Evolutionary conservation across 2,329 filamentous ascomycete species (phyloP), one percentile per base, ranked within the genome.

Genomic region (Zymoseptoria ardabiliae): DNA sequence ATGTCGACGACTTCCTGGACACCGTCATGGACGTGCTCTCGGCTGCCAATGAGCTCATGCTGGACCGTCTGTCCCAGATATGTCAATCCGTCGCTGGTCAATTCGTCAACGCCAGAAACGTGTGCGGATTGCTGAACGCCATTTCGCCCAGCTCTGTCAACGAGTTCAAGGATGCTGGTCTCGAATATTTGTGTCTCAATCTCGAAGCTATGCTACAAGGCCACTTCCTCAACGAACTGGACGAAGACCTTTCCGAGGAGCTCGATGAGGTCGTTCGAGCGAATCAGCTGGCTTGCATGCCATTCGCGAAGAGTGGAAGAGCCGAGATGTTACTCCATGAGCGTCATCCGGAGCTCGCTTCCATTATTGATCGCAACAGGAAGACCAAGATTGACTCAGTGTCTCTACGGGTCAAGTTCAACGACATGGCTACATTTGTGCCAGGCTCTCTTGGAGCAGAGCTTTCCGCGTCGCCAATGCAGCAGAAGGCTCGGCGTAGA

Each of bases 131-230:
- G 17, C 80, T 99, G 10, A 96, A 96, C 69, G 88, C 88, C 1
- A 88, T 97, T 61, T 89, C 90, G 51, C 89, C 90, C 2, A 96
- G 89, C 70, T 88, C 88, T 0, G 86, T 96, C 5, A 85, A 84
- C 0, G 85, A 89, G 58, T 97, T 99, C 77, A 96, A 96, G 73
- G 84, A 94, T 66, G 88, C 89, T 9, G 90, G 89, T 0, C 78
- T 97, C 28, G 90, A 96, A 72, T 99, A 97, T 70, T 85, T 97
- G 21, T 96, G 91, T 68, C 78, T 96, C 51, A 95, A 96, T 69
- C 80, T 97, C 59, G 94, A 99, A 73, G 85, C 86, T 6, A 90
- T 97, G 81, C 84, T 99, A 55, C 91, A 97, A 69, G 96, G 96
- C 63, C 83, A 84, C 66, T 81, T 93, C 17, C 81, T 99, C 2